Evolutionary conservation across 352 stramenopile genomes (phyloP).

Genomic region (Phytophthora citrophthora): DNA sequence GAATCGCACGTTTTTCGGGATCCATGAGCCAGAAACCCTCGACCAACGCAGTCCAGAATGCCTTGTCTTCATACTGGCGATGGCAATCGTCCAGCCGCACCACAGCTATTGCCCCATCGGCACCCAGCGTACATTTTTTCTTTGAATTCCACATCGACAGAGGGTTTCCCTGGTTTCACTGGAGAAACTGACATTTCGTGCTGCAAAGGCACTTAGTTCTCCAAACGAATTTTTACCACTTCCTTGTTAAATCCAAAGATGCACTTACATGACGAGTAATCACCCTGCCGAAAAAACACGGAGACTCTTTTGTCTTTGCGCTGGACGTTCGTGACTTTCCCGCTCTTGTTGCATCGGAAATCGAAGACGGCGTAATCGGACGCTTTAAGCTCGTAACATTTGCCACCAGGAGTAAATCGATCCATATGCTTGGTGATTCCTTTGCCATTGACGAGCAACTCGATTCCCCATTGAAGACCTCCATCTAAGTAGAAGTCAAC

Average conservation of each 20-base stretch:
- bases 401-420: constrained; percentile 1
- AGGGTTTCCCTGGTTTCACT: too few species aligned
- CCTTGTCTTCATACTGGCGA: too few species aligned
- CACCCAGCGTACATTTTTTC: too few species aligned
- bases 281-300: constrained; percentile 4
- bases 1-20: too few species aligned
- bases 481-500: constrained; percentile 13
- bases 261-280: constrained; percentile 2
- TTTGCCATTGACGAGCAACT: constrained; percentile 10
- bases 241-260: background rate
- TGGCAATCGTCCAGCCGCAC: too few species aligned
- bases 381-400: constrained; percentile 6
- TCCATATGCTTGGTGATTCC: background rate
- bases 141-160: too few species aligned
- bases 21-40: too few species aligned
- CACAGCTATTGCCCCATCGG: too few species aligned
- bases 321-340: background rate
- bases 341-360: constrained; percentile 5
- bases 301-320: background rate
- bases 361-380: constrained; percentile 12
- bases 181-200: too few species aligned
- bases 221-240: background rate
- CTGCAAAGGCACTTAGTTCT: background rate
- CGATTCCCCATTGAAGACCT: constrained; percentile 1
- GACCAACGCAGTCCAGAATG: too few species aligned